Percentiles rank a stretch among this genome's conserved stretches.
These are phyloP conservation scores for Artemisia tridentata DNA, from an alignment of 129 eudicot species.

Conservation along the genomic window DNA sequence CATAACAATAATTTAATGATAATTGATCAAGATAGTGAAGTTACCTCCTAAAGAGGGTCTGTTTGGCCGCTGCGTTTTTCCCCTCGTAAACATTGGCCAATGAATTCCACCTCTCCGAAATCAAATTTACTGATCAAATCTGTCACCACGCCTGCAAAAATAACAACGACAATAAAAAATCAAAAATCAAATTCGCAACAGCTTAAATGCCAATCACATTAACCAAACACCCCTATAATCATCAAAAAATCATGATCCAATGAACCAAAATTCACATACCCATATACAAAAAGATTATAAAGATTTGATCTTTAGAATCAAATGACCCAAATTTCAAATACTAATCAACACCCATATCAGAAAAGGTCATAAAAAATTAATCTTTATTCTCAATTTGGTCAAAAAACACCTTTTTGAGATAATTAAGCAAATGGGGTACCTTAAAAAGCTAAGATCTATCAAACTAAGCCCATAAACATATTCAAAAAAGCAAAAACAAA, in stretches of 20 bases:
- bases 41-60: slow-evolving; percentile 75
- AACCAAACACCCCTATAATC: background rate
- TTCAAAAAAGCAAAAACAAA: slow-evolving; percentile 2
- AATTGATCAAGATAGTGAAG: slow-evolving; percentile 3
- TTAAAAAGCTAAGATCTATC: slow-evolving; percentile 29
- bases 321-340: too few relatives aligned
- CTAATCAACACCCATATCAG: background rate
- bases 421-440: slow-evolving; percentile 26
- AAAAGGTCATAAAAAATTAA: background rate
- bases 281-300: background rate
- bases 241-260: background rate
- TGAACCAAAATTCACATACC: slow-evolving; percentile 4
- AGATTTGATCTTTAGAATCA: background rate
- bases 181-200: background rate
- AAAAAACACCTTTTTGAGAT: slow-evolving; percentile 13
- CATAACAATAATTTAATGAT: slow-evolving; percentile 1
- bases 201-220: background rate
- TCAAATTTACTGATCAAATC: background rate
- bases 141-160: background rate
- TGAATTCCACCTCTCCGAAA: slow-evolving; percentile 25
- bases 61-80: slow-evolving; percentile 54
- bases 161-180: background rate
- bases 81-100: slow-evolving; percentile 52
- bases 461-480: background rate
- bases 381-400: background rate